These are phyloP conservation scores for Termitomyces titanicus DNA, from an alignment of 768 basidiomycete species.

Conservation along the genomic window DNA sequence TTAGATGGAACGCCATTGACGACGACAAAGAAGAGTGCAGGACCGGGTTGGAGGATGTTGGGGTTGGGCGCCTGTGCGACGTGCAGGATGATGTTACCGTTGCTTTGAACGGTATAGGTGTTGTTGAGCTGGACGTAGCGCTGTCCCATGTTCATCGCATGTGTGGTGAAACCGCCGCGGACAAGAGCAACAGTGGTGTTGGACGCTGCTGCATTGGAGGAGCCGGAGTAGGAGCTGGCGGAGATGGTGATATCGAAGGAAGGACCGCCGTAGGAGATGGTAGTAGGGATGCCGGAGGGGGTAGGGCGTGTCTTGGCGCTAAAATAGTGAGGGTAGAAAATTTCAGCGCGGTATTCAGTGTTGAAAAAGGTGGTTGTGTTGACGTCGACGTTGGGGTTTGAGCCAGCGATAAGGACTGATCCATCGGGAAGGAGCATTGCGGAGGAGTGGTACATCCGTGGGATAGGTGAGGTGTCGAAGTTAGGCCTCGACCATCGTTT, in stretches of 20 bases:
- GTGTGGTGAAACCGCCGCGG: slow-evolving; percentile 84
- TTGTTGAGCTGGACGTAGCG: slow-evolving; percentile 78
- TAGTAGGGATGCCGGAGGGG: slow-evolving; percentile 67
- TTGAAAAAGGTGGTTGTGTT: slow-evolving; percentile 59
- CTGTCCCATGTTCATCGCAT: slow-evolving; percentile 89
- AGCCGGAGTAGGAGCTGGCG: slow-evolving; percentile 59
- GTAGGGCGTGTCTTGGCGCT: slow-evolving; percentile 61
- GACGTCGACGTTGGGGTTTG: slow-evolving; percentile 90
- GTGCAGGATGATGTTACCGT: slow-evolving; percentile 75
- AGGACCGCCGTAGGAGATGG: slow-evolving; percentile 78
- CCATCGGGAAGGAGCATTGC: slow-evolving; percentile 88
- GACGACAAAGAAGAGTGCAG: slow-evolving; percentile 77
- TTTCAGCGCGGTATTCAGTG: slow-evolving; percentile 78
- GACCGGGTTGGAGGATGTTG: slow-evolving; percentile 86
- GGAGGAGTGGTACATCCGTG: slow-evolving; percentile 88
- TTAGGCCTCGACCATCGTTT: slow-evolving; percentile 71
- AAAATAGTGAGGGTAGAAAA: slow-evolving; percentile 93
- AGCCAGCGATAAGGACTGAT: slow-evolving; percentile 85
- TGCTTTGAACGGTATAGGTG: slow-evolving; percentile 77
- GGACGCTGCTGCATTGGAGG: slow-evolving; percentile 65
- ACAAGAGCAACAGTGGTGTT: slow-evolving; percentile 74
- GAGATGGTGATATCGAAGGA: slow-evolving; percentile 75
- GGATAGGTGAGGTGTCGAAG: slow-evolving; percentile 55
- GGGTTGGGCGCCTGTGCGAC: slow-evolving; percentile 82
- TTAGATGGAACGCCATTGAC: slow-evolving; percentile 83